phyloP scores from a whole-genome alignment of 192 early-diverging fungal species.

The Chytriomyces sp. region DNA sequence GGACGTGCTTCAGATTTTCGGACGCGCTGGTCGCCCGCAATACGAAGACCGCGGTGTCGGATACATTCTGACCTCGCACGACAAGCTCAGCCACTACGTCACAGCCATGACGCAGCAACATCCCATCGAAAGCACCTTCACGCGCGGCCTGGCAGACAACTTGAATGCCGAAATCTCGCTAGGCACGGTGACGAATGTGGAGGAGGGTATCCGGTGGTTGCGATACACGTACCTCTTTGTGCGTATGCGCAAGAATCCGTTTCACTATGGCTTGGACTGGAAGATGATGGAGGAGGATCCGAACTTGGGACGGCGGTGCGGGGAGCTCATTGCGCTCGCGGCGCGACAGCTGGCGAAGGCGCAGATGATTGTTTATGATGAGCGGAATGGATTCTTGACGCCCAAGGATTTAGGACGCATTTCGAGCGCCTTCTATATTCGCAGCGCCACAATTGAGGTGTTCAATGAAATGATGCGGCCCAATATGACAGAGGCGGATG shows the following conservation, averaged over 20 bases:
- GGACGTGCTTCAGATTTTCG: conserved; percentile 99
- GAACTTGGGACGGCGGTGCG: conserved; percentile 72
- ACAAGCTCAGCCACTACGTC: conserved; percentile 91
- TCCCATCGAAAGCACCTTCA: conserved; percentile 95
- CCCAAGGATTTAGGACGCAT: conserved; percentile 93
- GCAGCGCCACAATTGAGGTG: conserved; percentile 80
- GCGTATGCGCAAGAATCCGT: conserved; percentile 94
- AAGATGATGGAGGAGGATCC: conserved; percentile 79
- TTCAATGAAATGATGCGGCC: conserved; percentile 87
- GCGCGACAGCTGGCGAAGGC: conserved; percentile 74
- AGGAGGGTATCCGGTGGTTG: conserved; percentile 96
- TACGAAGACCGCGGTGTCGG: conserved; percentile 92
- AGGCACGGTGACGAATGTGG: conserved; percentile 92
- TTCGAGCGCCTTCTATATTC: conserved; percentile 91
- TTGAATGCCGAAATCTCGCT: conserved; percentile 96
- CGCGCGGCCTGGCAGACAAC: conserved; percentile 84
- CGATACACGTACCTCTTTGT: conserved; percentile 97
- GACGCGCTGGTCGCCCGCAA: conserved; percentile 87
- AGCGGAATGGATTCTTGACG: conserved; percentile 77
- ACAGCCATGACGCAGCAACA: conserved; percentile 93
- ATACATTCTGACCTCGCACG: conserved; percentile 93
- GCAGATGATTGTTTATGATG: conserved; percentile 94
- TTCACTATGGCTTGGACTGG: conserved; percentile 87
- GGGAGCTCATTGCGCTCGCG: conserved; percentile 78
- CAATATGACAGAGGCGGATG: conserved; percentile 92